phyloP scores from a whole-genome alignment of 2,329 filamentous ascomycete genomes.

The Dothistroma septosporum region DNA sequence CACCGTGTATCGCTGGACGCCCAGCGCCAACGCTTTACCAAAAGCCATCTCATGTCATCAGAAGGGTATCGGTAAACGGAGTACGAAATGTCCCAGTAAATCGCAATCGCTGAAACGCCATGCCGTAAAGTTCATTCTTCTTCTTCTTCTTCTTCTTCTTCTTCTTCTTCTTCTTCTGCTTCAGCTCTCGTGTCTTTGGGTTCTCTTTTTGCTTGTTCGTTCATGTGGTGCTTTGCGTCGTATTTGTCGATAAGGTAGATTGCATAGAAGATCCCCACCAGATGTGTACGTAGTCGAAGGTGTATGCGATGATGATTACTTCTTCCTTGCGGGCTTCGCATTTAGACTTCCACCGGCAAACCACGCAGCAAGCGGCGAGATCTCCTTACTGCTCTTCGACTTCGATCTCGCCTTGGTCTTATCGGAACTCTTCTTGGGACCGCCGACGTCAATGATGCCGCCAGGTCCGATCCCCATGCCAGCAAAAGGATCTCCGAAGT shows the following conservation, averaged over 20 bases:
- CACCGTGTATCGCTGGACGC: background rate
- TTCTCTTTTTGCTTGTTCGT: too few species aligned
- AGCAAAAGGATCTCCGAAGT: constrained; percentile 19
- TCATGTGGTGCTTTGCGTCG: too few species aligned
- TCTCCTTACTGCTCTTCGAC: constrained; percentile 25
- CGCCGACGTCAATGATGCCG: constrained; percentile 1
- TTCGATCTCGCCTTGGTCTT: constrained; percentile 21
- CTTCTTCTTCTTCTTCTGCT: background rate
- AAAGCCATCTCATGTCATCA: constrained; percentile 1
- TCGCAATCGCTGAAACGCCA: background rate
- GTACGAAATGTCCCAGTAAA: background rate
- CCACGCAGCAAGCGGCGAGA: constrained; percentile 28
- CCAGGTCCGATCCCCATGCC: constrained; percentile 11
- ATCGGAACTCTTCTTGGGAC: background rate
- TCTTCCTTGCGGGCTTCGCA: constrained; percentile 16
- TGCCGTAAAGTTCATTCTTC: background rate
- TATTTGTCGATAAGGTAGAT: background rate
- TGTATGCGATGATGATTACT: background rate
- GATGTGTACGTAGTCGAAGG: background rate
- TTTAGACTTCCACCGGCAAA: constrained; percentile 26
- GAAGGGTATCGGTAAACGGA: background rate
- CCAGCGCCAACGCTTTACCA: background rate
- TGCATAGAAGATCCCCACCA: background rate
- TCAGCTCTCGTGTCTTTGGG: background rate
- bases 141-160: background rate